Base-by-base conservation (phyloP, 2,329 filamentous ascomycete genomes). In the Fusarium sp. region DNA sequence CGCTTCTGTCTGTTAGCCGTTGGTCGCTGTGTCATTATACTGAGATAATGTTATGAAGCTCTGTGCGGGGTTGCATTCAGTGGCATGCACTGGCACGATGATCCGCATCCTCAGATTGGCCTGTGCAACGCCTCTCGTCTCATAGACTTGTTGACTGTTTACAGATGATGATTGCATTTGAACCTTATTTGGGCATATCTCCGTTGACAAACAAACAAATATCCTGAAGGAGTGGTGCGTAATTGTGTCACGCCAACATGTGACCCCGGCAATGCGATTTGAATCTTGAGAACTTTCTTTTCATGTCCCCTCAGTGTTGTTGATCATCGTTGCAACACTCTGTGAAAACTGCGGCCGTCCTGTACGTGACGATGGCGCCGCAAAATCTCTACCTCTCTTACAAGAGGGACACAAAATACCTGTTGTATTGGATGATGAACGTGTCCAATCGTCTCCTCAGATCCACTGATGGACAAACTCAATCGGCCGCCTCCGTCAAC, bases 391-490 rank as follows among this genome's bases (percentile, higher is more conserved):
- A 84, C 33, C 66, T 81, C 25, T 58, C 58, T 10, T 85, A 84
- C 73, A 85, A 84, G 62, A 78, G 74, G 36, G 80, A 85, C 46
- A 82, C 79, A 1, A 80, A 74, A 47, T 73, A 78, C 18, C 67
- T 83, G 1, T 57, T 83, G 6, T 82, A 81, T 60, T 85, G 82
- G 82, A 73, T 85, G 36, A 75, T 85, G 13, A 76, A 80, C 39
- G 73, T 78, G 8, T 83, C 80, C 10, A 85, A 84, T 63, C 68
- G 60, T 42, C 79, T 85, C 42, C 74, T 83, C 59, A 73, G 72
- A 22, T 75, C 74, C 7, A 71, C 57, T 5, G 50, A 65, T 15
- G 68, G 53, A 53, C 46, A 56, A 65, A 70, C 42, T 33, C 55
- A 74, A 17, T 35, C 62, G 1, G 15, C 67, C 4, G 49, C 62